Evolutionary conservation across 2,329 filamentous ascomycete genomes (phyloP).

Genomic region (Cladophialophora immunda): DNA sequence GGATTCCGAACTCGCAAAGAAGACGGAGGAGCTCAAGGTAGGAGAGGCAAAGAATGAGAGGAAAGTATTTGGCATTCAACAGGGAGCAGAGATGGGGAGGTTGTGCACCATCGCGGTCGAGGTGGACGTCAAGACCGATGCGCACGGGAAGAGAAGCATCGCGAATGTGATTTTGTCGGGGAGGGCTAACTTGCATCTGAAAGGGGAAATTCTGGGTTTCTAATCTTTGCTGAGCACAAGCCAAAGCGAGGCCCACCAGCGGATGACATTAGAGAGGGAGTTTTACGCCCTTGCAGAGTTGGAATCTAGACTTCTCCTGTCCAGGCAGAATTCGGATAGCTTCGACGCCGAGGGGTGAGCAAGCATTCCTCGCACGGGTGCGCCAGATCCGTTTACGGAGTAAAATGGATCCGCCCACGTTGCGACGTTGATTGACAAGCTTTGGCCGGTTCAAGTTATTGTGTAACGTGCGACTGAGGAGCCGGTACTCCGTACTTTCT

Average conservation of each 20-base stretch:
- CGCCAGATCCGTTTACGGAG: neutral
- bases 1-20: conserved; percentile 53
- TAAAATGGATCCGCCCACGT: conserved; percentile 1
- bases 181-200: conserved; percentile 58
- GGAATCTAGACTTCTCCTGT: neutral
- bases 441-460: neutral
- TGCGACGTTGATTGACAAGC: conserved; percentile 5
- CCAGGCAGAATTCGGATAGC: conserved; percentile 17
- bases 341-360: neutral
- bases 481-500: neutral
- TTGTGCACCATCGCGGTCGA: conserved; percentile 51
- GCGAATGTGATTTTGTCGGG: conserved; percentile 48
- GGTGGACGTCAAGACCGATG: conserved; percentile 54
- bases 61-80: conserved; percentile 63
- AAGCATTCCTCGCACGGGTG: conserved; percentile 1
- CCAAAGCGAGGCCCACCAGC: neutral
- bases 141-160: conserved; percentile 57
- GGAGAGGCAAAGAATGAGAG: conserved; percentile 48
- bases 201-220: conserved; percentile 50
- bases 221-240: neutral
- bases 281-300: neutral
- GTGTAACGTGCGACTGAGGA: neutral
- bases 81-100: conserved; percentile 74
- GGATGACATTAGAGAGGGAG: neutral
- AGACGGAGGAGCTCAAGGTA: conserved; percentile 47